Evolutionary conservation across 2,329 filamentous ascomycete genomes (phyloP).

Genomic region (Aspergillus sergii): DNA sequence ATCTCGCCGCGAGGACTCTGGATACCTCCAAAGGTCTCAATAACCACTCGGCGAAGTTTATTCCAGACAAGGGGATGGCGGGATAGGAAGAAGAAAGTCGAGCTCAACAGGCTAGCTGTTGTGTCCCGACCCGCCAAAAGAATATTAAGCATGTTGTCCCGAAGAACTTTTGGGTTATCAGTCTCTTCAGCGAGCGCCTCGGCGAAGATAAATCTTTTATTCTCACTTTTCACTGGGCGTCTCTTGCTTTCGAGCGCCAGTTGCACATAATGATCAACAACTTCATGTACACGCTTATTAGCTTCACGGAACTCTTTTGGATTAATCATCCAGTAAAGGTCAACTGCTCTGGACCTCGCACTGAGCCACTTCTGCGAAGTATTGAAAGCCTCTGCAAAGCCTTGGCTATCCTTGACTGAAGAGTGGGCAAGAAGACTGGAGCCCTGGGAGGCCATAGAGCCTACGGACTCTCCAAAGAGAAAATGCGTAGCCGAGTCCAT

Average conservation of each 20-base stretch:
- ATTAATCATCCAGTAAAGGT: slow-evolving; percentile 43
- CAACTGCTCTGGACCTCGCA: slow-evolving; percentile 30
- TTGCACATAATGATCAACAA: slow-evolving; percentile 53
- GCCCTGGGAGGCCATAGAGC: slow-evolving; percentile 48
- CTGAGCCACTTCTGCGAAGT: slow-evolving; percentile 35
- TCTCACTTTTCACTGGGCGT: slow-evolving; percentile 33
- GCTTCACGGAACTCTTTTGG: slow-evolving; percentile 44
- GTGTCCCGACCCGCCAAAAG: slow-evolving; percentile 57
- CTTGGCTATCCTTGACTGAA: slow-evolving; percentile 32
- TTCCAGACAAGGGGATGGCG: slow-evolving; percentile 40
- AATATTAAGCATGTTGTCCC: slow-evolving; percentile 54
- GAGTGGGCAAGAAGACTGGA: slow-evolving; percentile 55
- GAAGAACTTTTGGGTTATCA: slow-evolving; percentile 48
- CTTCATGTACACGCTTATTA: slow-evolving; percentile 47
- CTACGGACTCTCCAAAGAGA: slow-evolving; percentile 75
- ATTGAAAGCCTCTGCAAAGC: slow-evolving; percentile 42
- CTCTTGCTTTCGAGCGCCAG: slow-evolving; percentile 43
- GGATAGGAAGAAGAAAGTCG: slow-evolving; percentile 52
- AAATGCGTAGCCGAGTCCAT: slow-evolving; percentile 87
- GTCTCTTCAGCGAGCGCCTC: slow-evolving; percentile 51
- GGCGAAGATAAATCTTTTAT: slow-evolving; percentile 52
- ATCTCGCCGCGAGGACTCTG: slow-evolving; percentile 39
- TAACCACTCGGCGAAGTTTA: slow-evolving; percentile 38
- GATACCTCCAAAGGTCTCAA: slow-evolving; percentile 47
- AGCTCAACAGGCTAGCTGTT: slow-evolving; percentile 49